Base-by-base conservation (phyloP, 1,284 basidiomycete species). In the Puccinia polysora region DNA sequence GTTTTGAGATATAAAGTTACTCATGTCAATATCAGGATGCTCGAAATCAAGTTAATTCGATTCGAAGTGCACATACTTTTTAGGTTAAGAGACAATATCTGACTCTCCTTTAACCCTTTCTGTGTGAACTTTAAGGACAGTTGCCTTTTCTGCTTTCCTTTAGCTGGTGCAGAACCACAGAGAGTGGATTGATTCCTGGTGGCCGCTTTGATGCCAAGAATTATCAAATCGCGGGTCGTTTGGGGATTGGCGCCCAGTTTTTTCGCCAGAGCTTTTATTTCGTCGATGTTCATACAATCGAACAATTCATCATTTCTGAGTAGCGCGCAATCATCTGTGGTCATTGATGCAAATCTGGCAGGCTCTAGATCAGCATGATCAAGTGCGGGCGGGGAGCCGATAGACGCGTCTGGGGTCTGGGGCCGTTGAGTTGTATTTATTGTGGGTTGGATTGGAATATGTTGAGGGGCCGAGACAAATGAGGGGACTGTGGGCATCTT, bases 251-350 rank as follows among this genome's bases (percentile, higher is more conserved):
- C 43, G 4, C 52, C 18, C 18, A 70, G 47, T 38, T 49, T 38
- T 47, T 70, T 70, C n/a, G 56, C 67, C 12, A 70, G 52, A 23
- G 15, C 34, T 36, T 70, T 70, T 23, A 70, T 14, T 56, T 70
- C 67, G 25, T 59, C 56, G 6, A 60, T 12, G 28, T 34, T 49
- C 53, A 60, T 50, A 34, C 55, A 59, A 20, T 6, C 53, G n/a
- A 70, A 70, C 6, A 70, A 43, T 8, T 70, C 67, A 28, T 70
- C 67, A n/a, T 50, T 45, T 7, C 49, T 64, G 2, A 65, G 50
- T 10, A 36, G 32, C 8, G 6, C 18, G 40, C 25, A 23, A 25
- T 52, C 36, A 43, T 40, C 36, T 8, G 36, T 28, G 40, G 50
- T 40, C 64, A 65, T 53, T 1, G 32, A 38, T 15, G 64, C 64